Percentiles rank a stretch among this genome's conserved stretches.
These are phyloP conservation scores for Sphaerulina vaccinii DNA, from an alignment of 2,329 filamentous ascomycete genomes.

Conservation along the genomic window DNA sequence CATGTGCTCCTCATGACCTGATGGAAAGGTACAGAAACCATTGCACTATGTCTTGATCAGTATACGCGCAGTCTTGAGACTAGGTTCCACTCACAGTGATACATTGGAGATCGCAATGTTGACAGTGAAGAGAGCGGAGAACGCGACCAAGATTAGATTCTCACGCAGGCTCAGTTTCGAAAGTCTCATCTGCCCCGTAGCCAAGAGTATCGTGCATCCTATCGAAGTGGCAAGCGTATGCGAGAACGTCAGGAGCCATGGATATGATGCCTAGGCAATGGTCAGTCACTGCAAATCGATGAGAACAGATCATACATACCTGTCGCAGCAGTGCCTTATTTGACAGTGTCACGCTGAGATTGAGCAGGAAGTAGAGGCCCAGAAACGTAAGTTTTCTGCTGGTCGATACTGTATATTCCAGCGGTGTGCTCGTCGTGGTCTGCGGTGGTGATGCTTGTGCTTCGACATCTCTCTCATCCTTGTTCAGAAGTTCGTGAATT, in stretches of 20 bases:
- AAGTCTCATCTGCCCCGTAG: constrained; percentile 54
- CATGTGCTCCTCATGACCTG: constrained; percentile 63
- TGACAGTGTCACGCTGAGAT: constrained; percentile 55
- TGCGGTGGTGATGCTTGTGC: constrained; percentile 1
- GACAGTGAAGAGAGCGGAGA: constrained; percentile 62
- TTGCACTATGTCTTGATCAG: constrained; percentile 13
- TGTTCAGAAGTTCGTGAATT: constrained; percentile 19
- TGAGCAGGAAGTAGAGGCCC: constrained; percentile 50
- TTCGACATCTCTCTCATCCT: constrained; percentile 20
- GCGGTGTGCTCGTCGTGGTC: constrained; percentile 13
- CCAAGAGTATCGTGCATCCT: constrained; percentile 55
- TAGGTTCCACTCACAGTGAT: constrained; percentile 48
- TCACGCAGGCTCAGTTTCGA: constrained; percentile 54
- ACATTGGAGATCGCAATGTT: constrained; percentile 65
- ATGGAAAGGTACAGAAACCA: constrained; percentile 63
- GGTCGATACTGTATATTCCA: constrained; percentile 29
- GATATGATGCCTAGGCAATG: constrained; percentile 53
- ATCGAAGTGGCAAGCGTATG: constrained; percentile 57
- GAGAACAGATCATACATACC: constrained; percentile 23
- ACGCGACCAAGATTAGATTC: constrained; percentile 56
- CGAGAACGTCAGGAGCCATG: constrained; percentile 61
- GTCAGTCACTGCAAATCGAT: not conserved
- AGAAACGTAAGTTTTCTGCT: constrained; percentile 29
- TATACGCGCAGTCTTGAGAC: not conserved
- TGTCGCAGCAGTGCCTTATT: constrained; percentile 57